These are phyloP conservation scores for Salix brachista DNA, from an alignment of 345 rosid species.

Conservation along the genomic window DNA sequence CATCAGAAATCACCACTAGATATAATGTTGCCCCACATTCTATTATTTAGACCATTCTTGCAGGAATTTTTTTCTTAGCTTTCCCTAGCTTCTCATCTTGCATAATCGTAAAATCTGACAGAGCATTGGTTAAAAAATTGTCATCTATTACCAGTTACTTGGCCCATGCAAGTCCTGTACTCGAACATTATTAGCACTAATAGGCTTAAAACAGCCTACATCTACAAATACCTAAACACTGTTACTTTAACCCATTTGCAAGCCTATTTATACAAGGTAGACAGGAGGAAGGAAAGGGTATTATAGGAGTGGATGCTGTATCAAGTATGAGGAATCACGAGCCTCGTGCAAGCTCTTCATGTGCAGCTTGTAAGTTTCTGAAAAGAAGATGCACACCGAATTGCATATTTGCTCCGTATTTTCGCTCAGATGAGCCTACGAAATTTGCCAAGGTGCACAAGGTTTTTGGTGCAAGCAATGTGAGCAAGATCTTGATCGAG, in stretches of 20 bases:
- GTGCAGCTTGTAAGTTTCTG: conserved; percentile 91
- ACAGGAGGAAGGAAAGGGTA: neutral
- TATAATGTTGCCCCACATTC: conserved; percentile 1
- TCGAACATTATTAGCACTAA: neutral
- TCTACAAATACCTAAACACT: neutral
- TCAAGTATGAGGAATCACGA: conserved; percentile 39
- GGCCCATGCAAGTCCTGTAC: neutral
- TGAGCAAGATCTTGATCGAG: conserved; percentile 76
- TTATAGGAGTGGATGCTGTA: neutral
- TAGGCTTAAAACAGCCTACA: neutral
- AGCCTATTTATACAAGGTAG: neutral
- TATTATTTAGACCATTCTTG: conserved; percentile 3
- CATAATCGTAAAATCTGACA: neutral
- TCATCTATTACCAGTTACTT: neutral
- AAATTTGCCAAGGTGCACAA: conserved; percentile 85
- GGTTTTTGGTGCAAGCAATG: conserved; percentile 95
- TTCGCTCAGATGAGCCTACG: conserved; percentile 62
- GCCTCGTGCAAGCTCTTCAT: conserved; percentile 73
- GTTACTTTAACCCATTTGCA: neutral
- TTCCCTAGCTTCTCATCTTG: neutral
- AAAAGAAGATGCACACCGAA: conserved; percentile 69
- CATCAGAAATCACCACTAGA: conserved; percentile 4
- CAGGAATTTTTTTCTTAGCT: neutral
- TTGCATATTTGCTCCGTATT: conserved; percentile 87
- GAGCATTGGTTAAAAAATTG: neutral